Conservation (phyloP, 768 basidiomycete species). For the Neoboletus brunneissimus region DNA sequence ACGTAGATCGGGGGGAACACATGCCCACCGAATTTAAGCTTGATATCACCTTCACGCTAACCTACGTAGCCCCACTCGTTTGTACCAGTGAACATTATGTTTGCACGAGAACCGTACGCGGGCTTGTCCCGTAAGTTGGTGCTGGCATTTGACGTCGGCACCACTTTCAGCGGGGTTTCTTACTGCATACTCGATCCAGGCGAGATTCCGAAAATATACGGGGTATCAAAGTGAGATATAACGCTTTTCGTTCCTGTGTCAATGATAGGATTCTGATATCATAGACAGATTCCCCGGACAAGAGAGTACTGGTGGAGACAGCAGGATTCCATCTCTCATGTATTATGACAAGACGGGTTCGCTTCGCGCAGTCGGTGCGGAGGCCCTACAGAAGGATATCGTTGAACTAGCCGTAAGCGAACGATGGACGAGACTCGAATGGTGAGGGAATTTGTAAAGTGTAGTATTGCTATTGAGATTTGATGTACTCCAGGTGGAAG, state of each 20-base stretch:
- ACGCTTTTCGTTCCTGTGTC: not conserved
- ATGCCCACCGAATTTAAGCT: slow-evolving; percentile 1
- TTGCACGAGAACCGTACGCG: slow-evolving; percentile 30
- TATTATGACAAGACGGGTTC: slow-evolving; percentile 40
- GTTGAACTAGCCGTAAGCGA: slow-evolving; percentile 35
- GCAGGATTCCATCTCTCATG: slow-evolving; percentile 43
- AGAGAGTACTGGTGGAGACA: slow-evolving; percentile 35
- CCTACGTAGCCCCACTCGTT: not conserved
- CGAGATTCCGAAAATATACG: slow-evolving; percentile 28
- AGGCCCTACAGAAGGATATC: slow-evolving; percentile 35
- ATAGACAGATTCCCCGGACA: slow-evolving; percentile 34
- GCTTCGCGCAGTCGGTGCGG: slow-evolving; percentile 41
- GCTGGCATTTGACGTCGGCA: slow-evolving; percentile 44
- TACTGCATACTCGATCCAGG: slow-evolving; percentile 38
- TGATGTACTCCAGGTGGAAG: slow-evolving; percentile 28
- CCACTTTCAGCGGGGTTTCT: slow-evolving; percentile 42
- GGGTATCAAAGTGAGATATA: slow-evolving; percentile 29
- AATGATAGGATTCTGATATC: not conserved
- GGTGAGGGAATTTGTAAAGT: slow-evolving; percentile 25
- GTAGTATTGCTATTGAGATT: not conserved
- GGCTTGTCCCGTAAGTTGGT: slow-evolving; percentile 41
- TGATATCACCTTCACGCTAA: not conserved
- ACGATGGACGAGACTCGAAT: slow-evolving; percentile 42
- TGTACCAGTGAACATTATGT: slow-evolving; percentile 17
- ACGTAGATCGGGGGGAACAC: not conserved